phyloP scores from a whole-genome alignment of 2,329 filamentous ascomycete genomes.

The Cladophialophora chaetospira region DNA sequence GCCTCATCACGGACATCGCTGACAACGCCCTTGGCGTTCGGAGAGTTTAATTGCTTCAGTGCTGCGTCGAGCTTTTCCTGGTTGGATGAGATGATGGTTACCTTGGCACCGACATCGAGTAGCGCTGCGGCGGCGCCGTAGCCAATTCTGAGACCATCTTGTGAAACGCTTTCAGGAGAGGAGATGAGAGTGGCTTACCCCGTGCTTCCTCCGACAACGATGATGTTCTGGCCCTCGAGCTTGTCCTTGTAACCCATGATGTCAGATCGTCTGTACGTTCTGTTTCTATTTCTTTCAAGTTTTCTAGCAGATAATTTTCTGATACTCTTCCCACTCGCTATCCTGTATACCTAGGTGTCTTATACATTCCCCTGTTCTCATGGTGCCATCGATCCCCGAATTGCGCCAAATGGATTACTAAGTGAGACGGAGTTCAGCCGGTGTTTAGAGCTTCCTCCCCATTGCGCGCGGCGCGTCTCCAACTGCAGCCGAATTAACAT shows the following conservation, averaged over 20 bases:
- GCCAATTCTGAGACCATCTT: conserved; percentile 41
- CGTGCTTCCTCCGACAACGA: conserved; percentile 25
- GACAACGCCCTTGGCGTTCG: conserved; percentile 23
- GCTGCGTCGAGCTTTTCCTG: conserved; percentile 51
- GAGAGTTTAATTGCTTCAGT: conserved; percentile 44
- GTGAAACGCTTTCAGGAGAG: not conserved
- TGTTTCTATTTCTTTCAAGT: not conserved
- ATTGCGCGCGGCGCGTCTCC: not conserved
- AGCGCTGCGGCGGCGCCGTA: conserved; percentile 60
- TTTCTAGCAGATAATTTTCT: not conserved
- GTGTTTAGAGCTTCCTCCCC: not conserved
- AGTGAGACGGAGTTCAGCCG: not conserved
- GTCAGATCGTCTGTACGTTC: not conserved
- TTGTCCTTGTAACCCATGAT: conserved; percentile 19
- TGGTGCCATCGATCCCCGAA: not conserved
- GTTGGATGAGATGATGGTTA: conserved; percentile 62
- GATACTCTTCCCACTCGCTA: no score
- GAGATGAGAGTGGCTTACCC: conserved; percentile 13
- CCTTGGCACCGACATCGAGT: conserved; percentile 57
- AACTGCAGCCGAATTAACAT: not conserved
- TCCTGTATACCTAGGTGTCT: not conserved
- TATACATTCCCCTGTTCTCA: not conserved
- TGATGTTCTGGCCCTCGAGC: conserved; percentile 20
- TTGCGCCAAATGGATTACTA: not conserved
- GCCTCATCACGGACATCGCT: conserved; percentile 25